Evolutionary conservation across 495 filamentous ascomycete species (phyloP).

Genomic region (Podospora comata): DNA sequence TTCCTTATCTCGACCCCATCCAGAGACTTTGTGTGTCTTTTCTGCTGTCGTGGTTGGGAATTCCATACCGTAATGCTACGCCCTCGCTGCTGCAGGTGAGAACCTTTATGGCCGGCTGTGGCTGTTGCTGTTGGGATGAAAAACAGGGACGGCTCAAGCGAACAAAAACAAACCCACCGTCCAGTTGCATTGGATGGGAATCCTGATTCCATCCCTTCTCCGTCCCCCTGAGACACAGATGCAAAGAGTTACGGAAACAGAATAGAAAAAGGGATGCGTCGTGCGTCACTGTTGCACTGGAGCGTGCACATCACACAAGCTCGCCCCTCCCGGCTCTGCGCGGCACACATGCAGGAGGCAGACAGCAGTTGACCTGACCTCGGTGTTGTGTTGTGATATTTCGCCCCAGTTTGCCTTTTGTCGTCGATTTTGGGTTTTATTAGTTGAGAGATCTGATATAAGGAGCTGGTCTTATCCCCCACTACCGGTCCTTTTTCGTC

Average conservation of each 20-base stretch:
- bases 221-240: neutral
- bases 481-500: conserved; percentile 3
- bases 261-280: neutral
- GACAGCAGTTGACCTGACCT: neutral
- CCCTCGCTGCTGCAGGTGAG: neutral
- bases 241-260: neutral
- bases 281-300: neutral
- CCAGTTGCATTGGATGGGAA: neutral
- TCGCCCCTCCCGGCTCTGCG: neutral
- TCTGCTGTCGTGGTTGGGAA: too few relatives aligned
- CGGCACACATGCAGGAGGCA: neutral
- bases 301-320: neutral
- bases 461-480: neutral
- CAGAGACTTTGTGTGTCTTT: neutral
- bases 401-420: neutral
- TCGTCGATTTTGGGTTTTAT: neutral
- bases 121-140: neutral
- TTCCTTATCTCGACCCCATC: neutral
- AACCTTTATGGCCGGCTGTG: too few relatives aligned
- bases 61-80: neutral
- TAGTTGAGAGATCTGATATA: neutral
- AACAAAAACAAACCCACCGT: neutral
- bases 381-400: neutral
- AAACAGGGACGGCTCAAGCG: neutral
- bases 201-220: neutral